A percentile compares a stretch with the other conserved stretches of the same genome.
phyloP scores from a whole-genome alignment of 2,329 filamentous ascomycete species.

The Aspergillus puulaauensis region DNA sequence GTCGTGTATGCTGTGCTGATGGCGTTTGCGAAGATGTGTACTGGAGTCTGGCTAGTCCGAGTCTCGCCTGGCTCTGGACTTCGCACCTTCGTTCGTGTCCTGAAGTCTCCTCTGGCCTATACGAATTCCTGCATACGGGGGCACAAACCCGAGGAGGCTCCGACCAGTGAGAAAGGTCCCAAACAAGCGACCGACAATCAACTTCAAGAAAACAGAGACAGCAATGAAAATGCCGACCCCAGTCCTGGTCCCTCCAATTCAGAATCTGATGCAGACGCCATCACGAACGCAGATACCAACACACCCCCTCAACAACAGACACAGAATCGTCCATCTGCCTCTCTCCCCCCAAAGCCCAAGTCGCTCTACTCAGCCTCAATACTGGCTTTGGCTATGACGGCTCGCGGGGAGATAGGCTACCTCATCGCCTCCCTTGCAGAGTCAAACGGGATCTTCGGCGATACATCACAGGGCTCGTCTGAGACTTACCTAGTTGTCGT shows the following conservation, averaged over 20 bases:
- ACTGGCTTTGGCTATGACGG: slow-evolving; percentile 68
- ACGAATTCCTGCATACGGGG: slow-evolving; percentile 8
- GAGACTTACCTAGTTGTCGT: slow-evolving; percentile 55
- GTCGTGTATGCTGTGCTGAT: slow-evolving; percentile 72
- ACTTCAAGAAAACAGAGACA: not conserved
- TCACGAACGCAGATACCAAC: not conserved
- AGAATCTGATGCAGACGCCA: not conserved
- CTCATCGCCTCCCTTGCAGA: slow-evolving; percentile 70
- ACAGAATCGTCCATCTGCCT: not conserved
- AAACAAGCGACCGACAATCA: not conserved
- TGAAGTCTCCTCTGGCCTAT: slow-evolving; percentile 7
- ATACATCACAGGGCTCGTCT: slow-evolving; percentile 27
- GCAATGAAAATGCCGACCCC: not conserved
- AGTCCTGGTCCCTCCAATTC: not conserved
- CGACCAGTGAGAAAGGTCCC: not conserved
- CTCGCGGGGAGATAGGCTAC: slow-evolving; percentile 78
- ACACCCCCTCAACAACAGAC: not conserved
- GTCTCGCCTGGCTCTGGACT: slow-evolving; percentile 24
- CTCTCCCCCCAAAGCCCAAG: slow-evolving; percentile 47
- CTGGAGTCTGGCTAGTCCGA: slow-evolving; percentile 59
- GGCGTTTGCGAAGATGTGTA: slow-evolving; percentile 60
- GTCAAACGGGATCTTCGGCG: slow-evolving; percentile 48
- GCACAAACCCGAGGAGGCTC: not conserved
- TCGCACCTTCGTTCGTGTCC: not conserved
- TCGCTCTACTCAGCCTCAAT: slow-evolving; percentile 69